Conservation (phyloP, 2,329 filamentous ascomycete genomes). For the Macrophomina phaseolina region DNA sequence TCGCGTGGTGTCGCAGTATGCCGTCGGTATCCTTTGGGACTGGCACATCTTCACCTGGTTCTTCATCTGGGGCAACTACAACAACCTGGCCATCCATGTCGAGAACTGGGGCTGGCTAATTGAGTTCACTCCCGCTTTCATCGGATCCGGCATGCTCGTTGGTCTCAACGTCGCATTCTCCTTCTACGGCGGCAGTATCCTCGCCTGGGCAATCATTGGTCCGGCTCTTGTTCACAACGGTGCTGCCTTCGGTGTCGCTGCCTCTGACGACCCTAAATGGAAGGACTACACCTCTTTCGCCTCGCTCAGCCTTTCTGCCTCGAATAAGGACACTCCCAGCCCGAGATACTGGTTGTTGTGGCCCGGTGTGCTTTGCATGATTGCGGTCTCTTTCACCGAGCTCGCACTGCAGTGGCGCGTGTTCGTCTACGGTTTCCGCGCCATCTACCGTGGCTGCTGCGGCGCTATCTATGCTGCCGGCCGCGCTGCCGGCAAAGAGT, state of each 20-base stretch:
- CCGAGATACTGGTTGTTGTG: slow-evolving; percentile 61
- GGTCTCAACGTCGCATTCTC: slow-evolving; percentile 65
- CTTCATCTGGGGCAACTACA: slow-evolving; percentile 61
- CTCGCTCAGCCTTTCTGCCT: slow-evolving; percentile 43
- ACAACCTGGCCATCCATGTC: slow-evolving; percentile 55
- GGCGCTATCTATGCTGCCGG: slow-evolving; percentile 49
- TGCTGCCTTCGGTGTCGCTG: slow-evolving; percentile 51
- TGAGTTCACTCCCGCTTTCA: slow-evolving; percentile 66
- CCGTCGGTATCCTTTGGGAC: slow-evolving; percentile 65
- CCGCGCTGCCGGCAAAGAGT: slow-evolving; percentile 51
- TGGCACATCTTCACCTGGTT: slow-evolving; percentile 63
- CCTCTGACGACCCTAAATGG: slow-evolving; percentile 52
- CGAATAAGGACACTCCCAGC: slow-evolving; percentile 51
- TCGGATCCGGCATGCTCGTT: slow-evolving; percentile 52
- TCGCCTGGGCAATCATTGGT: slow-evolving; percentile 64
- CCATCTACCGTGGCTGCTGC: slow-evolving; percentile 55
- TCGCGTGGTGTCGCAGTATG: slow-evolving; percentile 65
- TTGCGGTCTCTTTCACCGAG: slow-evolving; percentile 57
- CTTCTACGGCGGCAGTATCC: slow-evolving; percentile 61
- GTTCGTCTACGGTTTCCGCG: slow-evolving; percentile 55
- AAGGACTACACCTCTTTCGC: slow-evolving; percentile 47
- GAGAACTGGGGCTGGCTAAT: slow-evolving; percentile 69
- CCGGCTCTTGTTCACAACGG: slow-evolving; percentile 62
- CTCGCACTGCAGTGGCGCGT: slow-evolving; percentile 52
- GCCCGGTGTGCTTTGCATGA: slow-evolving; percentile 59